These are phyloP conservation scores for Pyrenochaeta sp. DNA, from an alignment of 2,329 filamentous ascomycete species.

Conservation along the genomic window DNA sequence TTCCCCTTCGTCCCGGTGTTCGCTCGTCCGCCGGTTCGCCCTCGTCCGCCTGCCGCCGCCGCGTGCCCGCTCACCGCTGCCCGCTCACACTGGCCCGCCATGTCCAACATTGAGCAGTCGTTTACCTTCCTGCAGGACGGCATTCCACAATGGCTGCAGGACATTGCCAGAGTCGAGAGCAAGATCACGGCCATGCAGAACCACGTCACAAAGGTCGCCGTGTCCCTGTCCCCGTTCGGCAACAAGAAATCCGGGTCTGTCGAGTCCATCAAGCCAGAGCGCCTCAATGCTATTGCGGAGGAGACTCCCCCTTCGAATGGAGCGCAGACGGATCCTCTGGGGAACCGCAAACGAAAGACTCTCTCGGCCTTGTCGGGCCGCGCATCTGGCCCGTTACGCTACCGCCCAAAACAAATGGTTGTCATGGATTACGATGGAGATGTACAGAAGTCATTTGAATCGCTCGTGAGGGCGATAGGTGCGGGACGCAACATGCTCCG, in stretches of 20 bases:
- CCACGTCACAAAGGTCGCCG: slow-evolving; percentile 39
- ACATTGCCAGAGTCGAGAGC: slow-evolving; percentile 38
- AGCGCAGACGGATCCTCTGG: slow-evolving; percentile 23
- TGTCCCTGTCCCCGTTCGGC: slow-evolving; percentile 33
- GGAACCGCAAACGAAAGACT: slow-evolving; percentile 53
- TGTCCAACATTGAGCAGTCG: slow-evolving; percentile 48
- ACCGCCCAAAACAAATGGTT: slow-evolving; percentile 76
- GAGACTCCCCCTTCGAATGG: slow-evolving; percentile 19
- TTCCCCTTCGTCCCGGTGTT: slow-evolving; percentile 3
- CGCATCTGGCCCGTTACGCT: slow-evolving; percentile 58
- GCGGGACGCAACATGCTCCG: slow-evolving; percentile 82
- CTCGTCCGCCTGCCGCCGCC: slow-evolving; percentile 3
- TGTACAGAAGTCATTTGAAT: slow-evolving; percentile 82
- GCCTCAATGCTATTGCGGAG: slow-evolving; percentile 32
- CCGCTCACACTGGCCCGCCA: slow-evolving; percentile 34
- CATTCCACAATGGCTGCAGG: slow-evolving; percentile 48
- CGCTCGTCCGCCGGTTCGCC: slow-evolving; percentile 1
- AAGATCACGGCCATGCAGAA: slow-evolving; percentile 45
- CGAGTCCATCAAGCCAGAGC: slow-evolving; percentile 42
- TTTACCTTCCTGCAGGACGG: slow-evolving; percentile 49
- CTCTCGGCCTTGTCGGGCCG: slow-evolving; percentile 50
- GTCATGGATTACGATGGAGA: slow-evolving; percentile 93
- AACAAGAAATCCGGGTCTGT: slow-evolving; percentile 45
- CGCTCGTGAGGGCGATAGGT: slow-evolving; percentile 81
- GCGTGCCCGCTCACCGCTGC: slow-evolving; percentile 2